A percentile compares a stretch with the other conserved stretches of the same genome.
Evolutionary conservation across 257 asterid species (phyloP).

Genomic region (Cordia subcordata): DNA sequence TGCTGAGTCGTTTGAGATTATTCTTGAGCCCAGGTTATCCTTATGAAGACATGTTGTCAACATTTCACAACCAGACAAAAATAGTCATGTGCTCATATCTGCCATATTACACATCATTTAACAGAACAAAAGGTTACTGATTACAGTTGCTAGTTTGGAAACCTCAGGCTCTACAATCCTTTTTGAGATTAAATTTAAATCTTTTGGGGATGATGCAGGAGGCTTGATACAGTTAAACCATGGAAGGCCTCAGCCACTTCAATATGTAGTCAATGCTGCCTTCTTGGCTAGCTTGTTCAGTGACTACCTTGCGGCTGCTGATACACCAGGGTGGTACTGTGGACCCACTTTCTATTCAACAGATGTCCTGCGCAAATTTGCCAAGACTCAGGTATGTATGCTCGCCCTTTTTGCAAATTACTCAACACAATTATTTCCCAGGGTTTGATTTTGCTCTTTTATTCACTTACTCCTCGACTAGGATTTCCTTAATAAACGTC

Average conservation of each 20-base stretch:
- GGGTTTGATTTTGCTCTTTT: no score
- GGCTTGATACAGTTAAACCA: conserved; percentile 13
- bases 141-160: neutral
- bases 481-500: no score
- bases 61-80: conserved; percentile 5
- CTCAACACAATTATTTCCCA: no score
- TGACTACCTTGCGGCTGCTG: conserved; percentile 15
- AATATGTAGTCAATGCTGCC: conserved; percentile 16
- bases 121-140: conserved; percentile 1
- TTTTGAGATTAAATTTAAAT: neutral
- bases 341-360: conserved; percentile 8
- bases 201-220: neutral
- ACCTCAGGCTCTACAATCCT: neutral
- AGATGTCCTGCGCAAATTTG: conserved; percentile 9
- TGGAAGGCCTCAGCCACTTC: conserved; percentile 13
- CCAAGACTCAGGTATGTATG: conserved; percentile 8
- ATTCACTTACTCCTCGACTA: neutral
- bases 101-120: neutral
- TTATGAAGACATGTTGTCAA: neutral
- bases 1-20: conserved; percentile 5
- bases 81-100: conserved; percentile 8
- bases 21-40: conserved; percentile 3
- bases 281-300: conserved; percentile 13
- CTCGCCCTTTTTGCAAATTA: neutral
- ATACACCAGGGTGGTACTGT: conserved; percentile 13